Evolutionary conservation across 2,329 filamentous ascomycete genomes (phyloP).

Genomic region (Pseudogymnoascus destructans): DNA sequence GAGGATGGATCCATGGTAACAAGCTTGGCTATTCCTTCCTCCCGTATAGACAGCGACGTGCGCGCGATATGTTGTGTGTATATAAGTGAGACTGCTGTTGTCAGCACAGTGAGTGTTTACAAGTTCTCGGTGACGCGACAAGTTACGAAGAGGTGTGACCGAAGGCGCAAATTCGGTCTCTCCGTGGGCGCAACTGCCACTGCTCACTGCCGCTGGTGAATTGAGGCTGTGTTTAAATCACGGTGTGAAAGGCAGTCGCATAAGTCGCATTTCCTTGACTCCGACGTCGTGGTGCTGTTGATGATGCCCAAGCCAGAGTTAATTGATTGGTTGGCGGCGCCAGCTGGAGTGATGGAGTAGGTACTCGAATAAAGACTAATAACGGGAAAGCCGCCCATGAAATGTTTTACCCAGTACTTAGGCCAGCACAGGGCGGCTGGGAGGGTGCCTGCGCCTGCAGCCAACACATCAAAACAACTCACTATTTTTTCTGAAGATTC

Average conservation of each 20-base stretch:
- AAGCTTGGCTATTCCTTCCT: neutral
- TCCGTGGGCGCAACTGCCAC: conserved; percentile 5
- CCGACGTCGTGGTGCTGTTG: conserved; percentile 8
- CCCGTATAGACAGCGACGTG: neutral
- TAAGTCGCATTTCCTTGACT: conserved; percentile 7
- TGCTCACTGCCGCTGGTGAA: conserved; percentile 3
- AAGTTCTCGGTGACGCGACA: conserved; percentile 3
- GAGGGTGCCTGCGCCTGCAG: neutral
- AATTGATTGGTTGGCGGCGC: conserved; percentile 4
- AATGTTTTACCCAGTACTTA: conserved; percentile 6
- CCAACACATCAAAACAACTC: conserved; percentile 6
- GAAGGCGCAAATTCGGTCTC: conserved; percentile 2
- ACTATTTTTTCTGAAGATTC: neutral
- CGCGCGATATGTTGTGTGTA: conserved; percentile 2
- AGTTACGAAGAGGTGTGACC: neutral
- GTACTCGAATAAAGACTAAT: neutral
- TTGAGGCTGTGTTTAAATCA: conserved; percentile 7
- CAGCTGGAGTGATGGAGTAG: neutral
- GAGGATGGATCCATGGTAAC: conserved; percentile 41
- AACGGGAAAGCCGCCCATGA: conserved; percentile 5
- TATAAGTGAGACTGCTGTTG: neutral
- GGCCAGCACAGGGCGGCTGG: neutral
- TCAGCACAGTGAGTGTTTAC: conserved; percentile 3
- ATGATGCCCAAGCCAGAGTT: conserved; percentile 7
- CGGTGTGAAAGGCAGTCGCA: conserved; percentile 7